A percentile compares a stretch with the other conserved stretches of the same genome.
Conservation (phyloP, 2,329 filamentous ascomycete genomes). For the Aureobasidium namibiae region DNA sequence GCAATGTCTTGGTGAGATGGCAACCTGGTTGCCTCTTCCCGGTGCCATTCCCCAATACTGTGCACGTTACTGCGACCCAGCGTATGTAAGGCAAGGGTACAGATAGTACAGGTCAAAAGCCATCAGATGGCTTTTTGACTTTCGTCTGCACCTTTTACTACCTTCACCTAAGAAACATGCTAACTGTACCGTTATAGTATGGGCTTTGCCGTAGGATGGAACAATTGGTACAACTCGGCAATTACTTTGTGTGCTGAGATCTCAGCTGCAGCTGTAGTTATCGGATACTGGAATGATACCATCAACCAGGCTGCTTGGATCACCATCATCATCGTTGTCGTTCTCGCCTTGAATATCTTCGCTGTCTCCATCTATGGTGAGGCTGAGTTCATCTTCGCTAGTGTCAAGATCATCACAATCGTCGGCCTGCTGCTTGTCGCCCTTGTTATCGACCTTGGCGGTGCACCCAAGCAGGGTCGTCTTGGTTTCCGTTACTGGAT, state of each 20-base stretch:
- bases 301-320: slow-evolving; percentile 36
- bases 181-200: no score
- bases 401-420: slow-evolving; percentile 43
- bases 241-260: slow-evolving; percentile 50
- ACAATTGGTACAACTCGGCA: slow-evolving; percentile 42
- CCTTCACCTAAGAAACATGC: no score
- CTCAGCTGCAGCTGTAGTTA: slow-evolving; percentile 55
- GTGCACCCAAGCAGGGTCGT: slow-evolving; percentile 48
- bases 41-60: slow-evolving; percentile 19
- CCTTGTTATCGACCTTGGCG: slow-evolving; percentile 55
- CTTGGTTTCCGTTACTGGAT: slow-evolving; percentile 62
- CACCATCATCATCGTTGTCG: slow-evolving; percentile 52
- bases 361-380: slow-evolving; percentile 43
- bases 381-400: slow-evolving; percentile 45
- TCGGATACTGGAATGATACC: slow-evolving; percentile 47
- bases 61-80: slow-evolving; percentile 17
- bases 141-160: no score
- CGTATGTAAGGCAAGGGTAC: background rate
- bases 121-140: no score
- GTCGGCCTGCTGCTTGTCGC: slow-evolving; percentile 32
- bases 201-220: slow-evolving; percentile 32
- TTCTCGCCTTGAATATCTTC: slow-evolving; percentile 55
- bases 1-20: slow-evolving; percentile 35
- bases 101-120: no score
- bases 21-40: slow-evolving; percentile 32